Conservation (phyloP, 768 basidiomycete species). For the Leccinum disarticulatum region DNA sequence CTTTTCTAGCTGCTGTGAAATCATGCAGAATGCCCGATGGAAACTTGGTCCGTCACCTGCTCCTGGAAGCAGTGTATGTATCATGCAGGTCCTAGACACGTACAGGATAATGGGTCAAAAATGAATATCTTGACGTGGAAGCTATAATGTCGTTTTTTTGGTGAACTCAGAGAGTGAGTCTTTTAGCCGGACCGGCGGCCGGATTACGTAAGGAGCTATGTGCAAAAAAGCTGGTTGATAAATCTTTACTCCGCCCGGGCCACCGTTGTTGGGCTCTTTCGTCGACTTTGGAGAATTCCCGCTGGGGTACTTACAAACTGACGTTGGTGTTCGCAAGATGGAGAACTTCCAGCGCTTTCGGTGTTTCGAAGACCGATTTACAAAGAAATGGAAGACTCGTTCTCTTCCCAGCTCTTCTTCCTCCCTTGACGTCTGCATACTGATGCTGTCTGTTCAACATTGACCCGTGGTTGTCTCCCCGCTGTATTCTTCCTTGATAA, state of each 20-base stretch:
- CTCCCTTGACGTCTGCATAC: conserved; percentile 5
- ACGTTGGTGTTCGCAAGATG: conserved; percentile 18
- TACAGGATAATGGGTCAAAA: too few species aligned
- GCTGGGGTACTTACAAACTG: conserved; percentile 3
- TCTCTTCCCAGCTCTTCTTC: conserved; percentile 6
- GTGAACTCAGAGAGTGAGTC: not conserved
- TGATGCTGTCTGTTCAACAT: conserved; percentile 2
- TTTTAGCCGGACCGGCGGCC: not conserved
- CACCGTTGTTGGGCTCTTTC: not conserved
- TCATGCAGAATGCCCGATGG: not conserved
- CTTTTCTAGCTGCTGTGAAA: not conserved
- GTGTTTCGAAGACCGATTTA: conserved; percentile 21
- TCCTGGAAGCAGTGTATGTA: conserved; percentile 13
- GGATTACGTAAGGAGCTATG: conserved; percentile 12
- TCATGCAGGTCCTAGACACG: not conserved
- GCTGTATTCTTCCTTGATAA: conserved; percentile 3
- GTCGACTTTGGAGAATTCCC: conserved; percentile 7
- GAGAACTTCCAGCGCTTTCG: conserved; percentile 14
- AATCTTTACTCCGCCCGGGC: too few species aligned
- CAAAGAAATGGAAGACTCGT: conserved; percentile 22
- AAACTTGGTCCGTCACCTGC: not conserved
- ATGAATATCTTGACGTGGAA: not conserved
- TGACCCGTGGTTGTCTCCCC: not conserved
- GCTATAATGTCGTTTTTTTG: not conserved
- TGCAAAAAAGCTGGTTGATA: not conserved